phyloP scores from a whole-genome alignment of 2,329 filamentous ascomycete genomes.

The Bimuria novae-zelandiae region DNA sequence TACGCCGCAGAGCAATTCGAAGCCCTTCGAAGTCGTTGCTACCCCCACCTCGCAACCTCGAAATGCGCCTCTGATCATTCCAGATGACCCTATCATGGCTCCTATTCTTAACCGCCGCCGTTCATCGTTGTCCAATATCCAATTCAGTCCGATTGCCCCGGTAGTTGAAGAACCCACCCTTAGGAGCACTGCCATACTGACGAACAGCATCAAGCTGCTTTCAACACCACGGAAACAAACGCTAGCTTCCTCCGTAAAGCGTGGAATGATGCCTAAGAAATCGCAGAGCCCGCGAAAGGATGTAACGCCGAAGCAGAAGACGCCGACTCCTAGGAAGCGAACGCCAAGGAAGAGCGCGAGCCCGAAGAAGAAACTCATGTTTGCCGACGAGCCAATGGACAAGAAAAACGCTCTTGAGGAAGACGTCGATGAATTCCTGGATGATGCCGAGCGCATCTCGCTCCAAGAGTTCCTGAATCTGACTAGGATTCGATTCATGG shows the following conservation, averaged over 20 bases:
- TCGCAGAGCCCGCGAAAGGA: slow-evolving; percentile 45
- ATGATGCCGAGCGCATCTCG: slow-evolving; percentile 67
- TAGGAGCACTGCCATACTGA: slow-evolving; percentile 41
- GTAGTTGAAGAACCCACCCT: slow-evolving; percentile 34
- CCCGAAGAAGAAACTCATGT: slow-evolving; percentile 40
- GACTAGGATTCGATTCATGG: slow-evolving; percentile 98
- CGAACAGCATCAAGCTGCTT: slow-evolving; percentile 53
- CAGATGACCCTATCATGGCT: slow-evolving; percentile 40
- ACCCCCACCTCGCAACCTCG: slow-evolving; percentile 30
- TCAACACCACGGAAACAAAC: slow-evolving; percentile 56
- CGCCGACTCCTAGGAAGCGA: slow-evolving; percentile 43
- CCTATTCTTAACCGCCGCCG: slow-evolving; percentile 42
- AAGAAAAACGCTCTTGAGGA: slow-evolving; percentile 34
- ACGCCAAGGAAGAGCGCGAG: slow-evolving; percentile 36
- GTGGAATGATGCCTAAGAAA: slow-evolving; percentile 44
- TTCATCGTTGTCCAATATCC: slow-evolving; percentile 39
- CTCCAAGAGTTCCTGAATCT: slow-evolving; percentile 92
- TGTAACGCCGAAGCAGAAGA: slow-evolving; percentile 47
- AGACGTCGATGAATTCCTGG: slow-evolving; percentile 25
- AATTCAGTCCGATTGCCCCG: slow-evolving; percentile 41
- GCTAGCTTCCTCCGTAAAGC: slow-evolving; percentile 49
- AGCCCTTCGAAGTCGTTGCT: slow-evolving; percentile 20
- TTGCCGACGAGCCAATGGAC: slow-evolving; percentile 33
- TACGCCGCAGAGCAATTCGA: slow-evolving; percentile 26
- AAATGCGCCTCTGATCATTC: slow-evolving; percentile 24